Percentiles rank a stretch among this genome's conserved stretches.
phyloP scores from a whole-genome alignment of 208 protist species.

The Vickermania spadyakhi region DNA sequence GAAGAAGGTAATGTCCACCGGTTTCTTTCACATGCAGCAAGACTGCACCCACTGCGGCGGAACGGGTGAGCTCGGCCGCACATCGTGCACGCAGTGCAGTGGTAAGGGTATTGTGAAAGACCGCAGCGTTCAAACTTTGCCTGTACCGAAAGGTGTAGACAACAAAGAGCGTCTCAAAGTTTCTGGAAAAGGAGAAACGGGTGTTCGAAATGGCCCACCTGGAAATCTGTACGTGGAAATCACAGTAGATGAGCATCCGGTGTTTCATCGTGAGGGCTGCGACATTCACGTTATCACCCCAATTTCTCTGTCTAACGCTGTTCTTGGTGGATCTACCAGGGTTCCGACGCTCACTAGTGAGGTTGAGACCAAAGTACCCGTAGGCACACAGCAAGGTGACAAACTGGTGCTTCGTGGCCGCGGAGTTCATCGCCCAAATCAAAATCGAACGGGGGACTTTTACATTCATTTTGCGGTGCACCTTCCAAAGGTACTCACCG shows the following conservation, averaged over 20 bases:
- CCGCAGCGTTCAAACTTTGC: slow-evolving; percentile 77
- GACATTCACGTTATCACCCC: slow-evolving; percentile 82
- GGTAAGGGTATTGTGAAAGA: slow-evolving; percentile 87
- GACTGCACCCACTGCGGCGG: slow-evolving; percentile 86
- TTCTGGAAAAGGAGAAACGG: slow-evolving; percentile 77
- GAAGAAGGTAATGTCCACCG: slow-evolving; percentile 87
- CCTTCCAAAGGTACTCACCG: slow-evolving; percentile 72
- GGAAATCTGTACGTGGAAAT: slow-evolving; percentile 89
- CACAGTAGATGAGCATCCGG: slow-evolving; percentile 73
- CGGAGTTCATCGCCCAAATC: slow-evolving; percentile 73
- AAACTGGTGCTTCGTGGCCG: slow-evolving; percentile 78
- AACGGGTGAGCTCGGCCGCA: slow-evolving; percentile 67
- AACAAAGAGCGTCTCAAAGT: slow-evolving; percentile 87
- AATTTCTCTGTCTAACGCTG: slow-evolving; percentile 61
- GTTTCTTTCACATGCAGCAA: slow-evolving; percentile 90
- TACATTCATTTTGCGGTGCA: slow-evolving; percentile 86
- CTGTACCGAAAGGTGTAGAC: slow-evolving; percentile 82
- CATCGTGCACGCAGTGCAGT: slow-evolving; percentile 73
- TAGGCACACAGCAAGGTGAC: slow-evolving; percentile 85
- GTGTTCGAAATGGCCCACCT: slow-evolving; percentile 78
- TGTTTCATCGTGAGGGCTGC: slow-evolving; percentile 79
- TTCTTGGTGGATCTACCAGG: slow-evolving; percentile 67
- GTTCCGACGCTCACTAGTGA: slow-evolving; percentile 76
- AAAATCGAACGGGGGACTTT: slow-evolving; percentile 81
- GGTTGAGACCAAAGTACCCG: slow-evolving; percentile 78